Base-by-base conservation (phyloP, 208 protist genomes). In the Trypanosoma conorhini region DNA sequence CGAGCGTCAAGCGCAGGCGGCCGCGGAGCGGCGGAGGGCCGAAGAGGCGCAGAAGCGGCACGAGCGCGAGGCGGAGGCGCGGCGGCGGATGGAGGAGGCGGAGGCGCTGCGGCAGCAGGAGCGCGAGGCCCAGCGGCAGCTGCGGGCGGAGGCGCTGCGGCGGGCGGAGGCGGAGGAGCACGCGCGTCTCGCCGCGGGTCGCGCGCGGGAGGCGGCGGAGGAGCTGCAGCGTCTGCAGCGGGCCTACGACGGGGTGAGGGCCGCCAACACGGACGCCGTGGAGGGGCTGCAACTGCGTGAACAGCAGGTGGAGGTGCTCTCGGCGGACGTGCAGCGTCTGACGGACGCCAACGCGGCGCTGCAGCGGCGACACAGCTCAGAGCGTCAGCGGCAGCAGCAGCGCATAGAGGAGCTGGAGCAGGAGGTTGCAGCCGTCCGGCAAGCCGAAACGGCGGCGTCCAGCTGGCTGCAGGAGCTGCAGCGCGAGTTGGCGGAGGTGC, bases 291-390 rank as follows among this genome's bases (percentile, higher is more conserved):
- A 61, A 22, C 24, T 76, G 5, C 42, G 58, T 48, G 71, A 70
- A 13, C 68, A 68, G 24, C 51, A 62, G 31, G 67, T 84, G 22
- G 82, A 86, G 59, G 55, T 68, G 15, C 67, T 81, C 24, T 50
- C 67, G 0, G 62, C 56, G 15, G 72, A 57, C 15, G 74, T 76
- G 22, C 33, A 58, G 35, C 69, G 75, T 3, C 59, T 67, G 38
- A 61, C 56, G 22, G 57, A 62, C 30, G 65, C 28, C 10, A 82
- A 79, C 35, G 79, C 63, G 31, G 67, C 62, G 5, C 44, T 80
- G 17, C 65, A 67, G 59, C 64, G 75, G 56, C 35, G 56, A 7
- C 30, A 67, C 12, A 72, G 70, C n/a, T 28, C 51, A 19, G 22
- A 46, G 19, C 54, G 67, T 12, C 44, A 28, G 26, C 61, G 52